Percentiles rank a stretch among this genome's conserved stretches.
Evolutionary conservation across 495 filamentous ascomycete species (phyloP).

Genomic region (Aspergillus sclerotiicarbonarius): DNA sequence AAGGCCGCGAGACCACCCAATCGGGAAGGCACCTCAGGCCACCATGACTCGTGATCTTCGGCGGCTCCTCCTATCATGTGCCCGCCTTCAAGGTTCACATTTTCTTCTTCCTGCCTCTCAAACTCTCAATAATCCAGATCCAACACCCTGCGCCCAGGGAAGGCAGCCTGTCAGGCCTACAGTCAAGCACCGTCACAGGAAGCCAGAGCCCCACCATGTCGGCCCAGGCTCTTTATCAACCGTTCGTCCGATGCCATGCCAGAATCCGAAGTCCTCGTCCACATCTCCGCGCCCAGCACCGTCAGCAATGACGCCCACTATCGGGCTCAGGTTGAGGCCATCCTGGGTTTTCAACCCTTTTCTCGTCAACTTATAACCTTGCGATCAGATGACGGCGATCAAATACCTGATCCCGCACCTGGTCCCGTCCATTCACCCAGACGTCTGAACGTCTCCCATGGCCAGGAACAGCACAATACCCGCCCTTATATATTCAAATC

Average conservation of each 20-base stretch:
- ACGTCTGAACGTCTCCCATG: neutral
- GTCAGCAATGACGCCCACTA: slow-evolving; percentile 62
- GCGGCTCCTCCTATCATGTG: neutral
- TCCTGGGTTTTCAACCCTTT: slow-evolving; percentile 54
- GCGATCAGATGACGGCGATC: neutral
- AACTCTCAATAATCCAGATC: neutral
- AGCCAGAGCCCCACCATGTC: slow-evolving; percentile 3
- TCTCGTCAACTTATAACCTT: slow-evolving; percentile 27
- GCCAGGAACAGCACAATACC: neutral
- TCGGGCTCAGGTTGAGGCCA: slow-evolving; percentile 58
- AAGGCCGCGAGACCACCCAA: slow-evolving; percentile 6
- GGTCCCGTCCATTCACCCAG: neutral
- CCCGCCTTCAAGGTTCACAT: too few relatives aligned
- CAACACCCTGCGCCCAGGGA: neutral
- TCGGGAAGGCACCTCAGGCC: slow-evolving; percentile 8
- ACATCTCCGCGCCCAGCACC: slow-evolving; percentile 63
- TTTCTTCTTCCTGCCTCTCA: neutral
- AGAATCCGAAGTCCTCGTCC: slow-evolving; percentile 62
- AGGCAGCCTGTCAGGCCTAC: neutral
- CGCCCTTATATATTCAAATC: neutral
- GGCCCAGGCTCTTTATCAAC: neutral
- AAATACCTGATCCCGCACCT: neutral
- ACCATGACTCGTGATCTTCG: slow-evolving; percentile 1
- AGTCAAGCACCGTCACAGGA: too few relatives aligned
- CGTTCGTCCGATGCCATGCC: slow-evolving; percentile 13